phyloP scores from a whole-genome alignment of 148 eudicot genomes.

The Amaranthus hypochondriacus region DNA sequence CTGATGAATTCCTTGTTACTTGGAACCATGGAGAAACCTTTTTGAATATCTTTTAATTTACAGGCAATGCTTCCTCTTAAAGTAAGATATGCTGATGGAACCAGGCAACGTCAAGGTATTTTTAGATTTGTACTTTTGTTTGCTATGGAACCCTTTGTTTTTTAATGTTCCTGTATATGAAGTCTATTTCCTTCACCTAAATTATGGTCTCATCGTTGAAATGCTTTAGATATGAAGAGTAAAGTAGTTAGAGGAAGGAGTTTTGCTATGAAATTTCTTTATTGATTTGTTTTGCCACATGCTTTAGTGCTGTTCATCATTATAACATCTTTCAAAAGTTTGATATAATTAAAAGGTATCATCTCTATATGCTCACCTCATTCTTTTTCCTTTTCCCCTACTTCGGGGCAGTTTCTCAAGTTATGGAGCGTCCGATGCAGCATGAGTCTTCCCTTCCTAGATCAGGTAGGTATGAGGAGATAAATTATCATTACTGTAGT shows the following conservation, averaged over 20 bases:
- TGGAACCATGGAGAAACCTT: neutral
- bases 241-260: neutral
- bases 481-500: neutral
- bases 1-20: neutral
- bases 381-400: conserved; percentile 1
- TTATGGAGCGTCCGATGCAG: conserved; percentile 13
- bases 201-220: neutral
- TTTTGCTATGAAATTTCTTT: conserved; percentile 5
- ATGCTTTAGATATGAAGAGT: neutral
- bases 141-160: neutral
- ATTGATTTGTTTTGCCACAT: neutral
- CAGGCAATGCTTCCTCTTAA: conserved; percentile 51
- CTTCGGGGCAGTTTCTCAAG: conserved; percentile 11
- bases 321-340: neutral
- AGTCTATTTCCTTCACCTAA: neutral
- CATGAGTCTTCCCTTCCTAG: conserved; percentile 20
- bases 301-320: neutral
- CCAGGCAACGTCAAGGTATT: conserved; percentile 68
- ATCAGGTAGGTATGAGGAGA: conserved; percentile 20
- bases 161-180: neutral
- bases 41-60: conserved; percentile 11
- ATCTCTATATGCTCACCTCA: neutral
- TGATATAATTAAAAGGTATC: neutral
- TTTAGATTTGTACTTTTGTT: neutral
- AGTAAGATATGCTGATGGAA: conserved; percentile 80